Evolutionary conservation across 768 basidiomycete species (phyloP), one percentile per base, ranked within the genome.

Genomic region (Ramaria sp.): DNA sequence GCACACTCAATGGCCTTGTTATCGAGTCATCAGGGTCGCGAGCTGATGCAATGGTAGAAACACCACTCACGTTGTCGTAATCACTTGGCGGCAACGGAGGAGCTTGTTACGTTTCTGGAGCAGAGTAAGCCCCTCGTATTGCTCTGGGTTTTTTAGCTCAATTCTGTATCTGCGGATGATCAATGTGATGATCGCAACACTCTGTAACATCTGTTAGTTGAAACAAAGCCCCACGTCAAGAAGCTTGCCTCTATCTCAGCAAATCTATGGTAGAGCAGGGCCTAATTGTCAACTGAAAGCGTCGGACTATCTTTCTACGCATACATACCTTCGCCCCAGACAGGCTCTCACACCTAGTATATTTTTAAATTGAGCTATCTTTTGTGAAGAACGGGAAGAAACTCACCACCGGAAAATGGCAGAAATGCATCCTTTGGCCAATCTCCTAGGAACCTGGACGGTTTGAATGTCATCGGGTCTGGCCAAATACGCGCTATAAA

Each of bases 401-500:
- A 59, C 66, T 54, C 53, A 69, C 77, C 78, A 46, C 64, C 69
- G 54, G 75, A 78, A 62, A 80, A 81, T 3, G 79, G 78, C 27
- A 78, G 39, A 62, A 79, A 81, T 0, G 80, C 81, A 61, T 81
- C 79, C 37, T 73, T 70, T 20, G 75, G 72, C 74, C 77, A 82
- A 48, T 80, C 75, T 37, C 70, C 71, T n/a, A 80, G 65, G 68
- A 80, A 81, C 7, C 79, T 72, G 27, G 71, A 69, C 0, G 73
- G 73, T 20, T 70, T 71, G 65, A 80, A 82, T 7, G 61, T 61
- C 31, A 75, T 59, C 3, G 81, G 80, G 45, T 81, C 72, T 51
- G 75, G 65, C 80, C 81, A 82, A 63, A 80, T 80, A 37, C 73
- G 72, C 27, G 80, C 80, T 81, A 59, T 27, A 47, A 19, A 3